phyloP scores from a whole-genome alignment of 495 filamentous ascomycete genomes.

The Cladorrhinum samala region DNA sequence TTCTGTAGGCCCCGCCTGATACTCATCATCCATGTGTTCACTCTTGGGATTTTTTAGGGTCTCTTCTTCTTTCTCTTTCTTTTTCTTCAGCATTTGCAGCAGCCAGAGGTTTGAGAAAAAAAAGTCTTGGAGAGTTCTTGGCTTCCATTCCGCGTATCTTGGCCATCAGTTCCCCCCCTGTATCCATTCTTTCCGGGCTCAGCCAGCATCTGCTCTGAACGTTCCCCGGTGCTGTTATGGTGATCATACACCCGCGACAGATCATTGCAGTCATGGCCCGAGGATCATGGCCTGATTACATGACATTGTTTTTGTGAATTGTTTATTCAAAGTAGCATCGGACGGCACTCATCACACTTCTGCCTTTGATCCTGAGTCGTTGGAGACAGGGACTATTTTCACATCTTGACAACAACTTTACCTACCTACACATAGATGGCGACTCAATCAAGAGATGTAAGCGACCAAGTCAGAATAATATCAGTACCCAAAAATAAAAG shows the following conservation, averaged over 20 bases:
- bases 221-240: slow-evolving; percentile 1
- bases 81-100: background rate
- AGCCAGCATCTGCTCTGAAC: background rate
- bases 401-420: too few species aligned
- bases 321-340: background rate
- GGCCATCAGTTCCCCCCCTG: background rate
- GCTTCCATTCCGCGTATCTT: background rate
- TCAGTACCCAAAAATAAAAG: background rate
- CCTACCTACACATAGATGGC: too few species aligned
- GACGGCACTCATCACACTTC: background rate
- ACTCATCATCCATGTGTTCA: background rate
- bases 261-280: background rate
- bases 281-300: background rate
- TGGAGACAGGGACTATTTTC: too few species aligned
- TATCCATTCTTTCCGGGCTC: background rate
- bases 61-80: background rate
- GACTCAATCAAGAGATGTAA: too few species aligned
- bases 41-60: background rate
- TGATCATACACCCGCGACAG: background rate
- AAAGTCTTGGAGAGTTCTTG: background rate
- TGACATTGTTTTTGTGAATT: slow-evolving; percentile 1
- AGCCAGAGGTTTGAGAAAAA: background rate
- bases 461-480: too few species aligned
- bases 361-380: background rate
- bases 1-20: too few species aligned